Evolutionary conservation across 2,329 filamentous ascomycete species (phyloP).

Genomic region (Aspergillus sp.): DNA sequence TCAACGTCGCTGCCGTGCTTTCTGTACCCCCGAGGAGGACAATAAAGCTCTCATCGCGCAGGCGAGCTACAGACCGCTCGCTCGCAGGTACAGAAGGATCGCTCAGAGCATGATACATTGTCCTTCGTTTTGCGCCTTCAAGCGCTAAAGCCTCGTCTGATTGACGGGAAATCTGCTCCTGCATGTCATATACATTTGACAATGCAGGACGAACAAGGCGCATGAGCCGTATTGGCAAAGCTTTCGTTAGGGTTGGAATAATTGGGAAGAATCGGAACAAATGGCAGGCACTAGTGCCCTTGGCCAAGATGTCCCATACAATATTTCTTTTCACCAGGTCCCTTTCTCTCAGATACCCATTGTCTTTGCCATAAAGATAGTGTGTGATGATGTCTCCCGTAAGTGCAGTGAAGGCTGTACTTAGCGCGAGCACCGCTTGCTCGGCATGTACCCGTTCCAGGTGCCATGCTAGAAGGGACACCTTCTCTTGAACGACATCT

Average conservation of each 20-base stretch:
- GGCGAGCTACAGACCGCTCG: slow-evolving; percentile 4
- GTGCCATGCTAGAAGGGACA: neutral
- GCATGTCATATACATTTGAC: neutral
- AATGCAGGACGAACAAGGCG: neutral
- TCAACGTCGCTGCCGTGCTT: slow-evolving; percentile 37
- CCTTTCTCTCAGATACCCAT: neutral
- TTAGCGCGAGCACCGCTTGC: neutral
- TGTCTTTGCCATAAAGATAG: slow-evolving; percentile 7
- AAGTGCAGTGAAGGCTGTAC: slow-evolving; percentile 2
- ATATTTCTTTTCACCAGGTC: neutral
- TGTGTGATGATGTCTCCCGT: slow-evolving; percentile 13
- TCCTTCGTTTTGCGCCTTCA: neutral
- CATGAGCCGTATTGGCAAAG: neutral
- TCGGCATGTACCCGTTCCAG: neutral
- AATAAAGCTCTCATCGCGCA: slow-evolving; percentile 39
- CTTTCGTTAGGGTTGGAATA: neutral
- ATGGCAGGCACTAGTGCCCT: neutral
- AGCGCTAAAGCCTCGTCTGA: neutral
- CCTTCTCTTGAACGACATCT: neutral
- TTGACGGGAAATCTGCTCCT: neutral
- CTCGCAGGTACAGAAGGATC: slow-evolving; percentile 1
- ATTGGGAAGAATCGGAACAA: slow-evolving; percentile 3
- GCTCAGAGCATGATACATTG: neutral
- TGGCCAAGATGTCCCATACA: neutral
- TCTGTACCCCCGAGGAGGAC: slow-evolving; percentile 45